Evolutionary conservation across 2,329 filamentous ascomycete species (phyloP), one percentile per base, ranked within the genome.

Genomic region (Penicillium italicum): DNA sequence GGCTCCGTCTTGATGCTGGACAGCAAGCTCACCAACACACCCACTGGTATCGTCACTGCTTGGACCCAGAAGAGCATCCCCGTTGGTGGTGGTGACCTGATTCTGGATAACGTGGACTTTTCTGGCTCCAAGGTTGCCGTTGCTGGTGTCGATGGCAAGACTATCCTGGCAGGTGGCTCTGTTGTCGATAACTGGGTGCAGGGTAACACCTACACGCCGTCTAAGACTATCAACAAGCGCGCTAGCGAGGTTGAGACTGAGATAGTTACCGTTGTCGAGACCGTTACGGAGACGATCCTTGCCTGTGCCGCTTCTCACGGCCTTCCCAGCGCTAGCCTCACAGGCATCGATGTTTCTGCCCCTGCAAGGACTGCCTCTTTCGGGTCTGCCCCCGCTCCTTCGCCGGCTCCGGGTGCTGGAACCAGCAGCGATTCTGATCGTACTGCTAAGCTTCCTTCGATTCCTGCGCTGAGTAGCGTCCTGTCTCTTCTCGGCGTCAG

Each of bases 51-150:
- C 66, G 84, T 84, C 64, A 93, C 91, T 26, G 84, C 87, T 1
- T 96, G 90, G 76, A 80, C 82, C 63, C 75, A 81, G 6, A 73
- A 75, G 49, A 85, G 82, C 53, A 80, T 86, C 55, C 80, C 85
- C 22, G 76, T 80, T 53, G 89, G 89, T 64, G 93, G 91, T 68
- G 90, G 90, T 58, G 90, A 89, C 14, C 82, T 97, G 43, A 82
- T 96, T 62, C 74, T 97, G 11, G 90, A 96, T 76, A 97, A 97
- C 64, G 90, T 95, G 33, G 91, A 97, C 75, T 91, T 97, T 62
- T 78, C 79, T 45, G 86, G 84, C 52, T 85, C 89, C 51, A 79
- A 82, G 7, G 80, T 83, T 24, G 90, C 90, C 31, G 83, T 97
- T 51, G 79, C 84, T 50, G 76, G 77, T 49, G 70, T 77, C 22